These are phyloP conservation scores for Euphrasia confusa DNA, from an alignment of 257 asterid genomes.

Conservation along the genomic window DNA sequence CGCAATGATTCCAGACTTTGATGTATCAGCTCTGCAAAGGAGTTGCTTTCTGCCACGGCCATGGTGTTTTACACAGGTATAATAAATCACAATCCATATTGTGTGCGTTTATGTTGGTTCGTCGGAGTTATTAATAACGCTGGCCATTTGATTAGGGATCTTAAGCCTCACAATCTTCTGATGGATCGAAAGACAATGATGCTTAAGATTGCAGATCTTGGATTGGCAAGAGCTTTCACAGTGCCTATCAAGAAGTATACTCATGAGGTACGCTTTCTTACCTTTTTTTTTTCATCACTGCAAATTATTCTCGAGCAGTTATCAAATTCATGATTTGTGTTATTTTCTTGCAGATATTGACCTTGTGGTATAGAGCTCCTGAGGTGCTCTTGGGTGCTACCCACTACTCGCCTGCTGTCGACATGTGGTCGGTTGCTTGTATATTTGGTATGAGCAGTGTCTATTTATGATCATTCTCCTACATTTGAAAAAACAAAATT, in stretches of 20 bases:
- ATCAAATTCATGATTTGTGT: not conserved
- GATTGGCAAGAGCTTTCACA: slow-evolving; percentile 87
- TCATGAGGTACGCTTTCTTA: slow-evolving; percentile 59
- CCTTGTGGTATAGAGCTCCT: slow-evolving; percentile 99
- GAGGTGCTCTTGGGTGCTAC: slow-evolving; percentile 96
- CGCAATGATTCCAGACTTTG: slow-evolving; percentile 47
- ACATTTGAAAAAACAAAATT: not conserved
- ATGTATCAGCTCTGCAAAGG: slow-evolving; percentile 97
- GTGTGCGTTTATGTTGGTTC: not conserved
- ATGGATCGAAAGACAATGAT: slow-evolving; percentile 91
- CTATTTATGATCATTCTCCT: not conserved
- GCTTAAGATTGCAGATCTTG: slow-evolving; percentile 97
- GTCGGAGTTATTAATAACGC: not conserved
- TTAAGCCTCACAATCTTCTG: slow-evolving; percentile 92
- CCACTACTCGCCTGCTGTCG: slow-evolving; percentile 95
- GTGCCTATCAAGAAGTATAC: slow-evolving; percentile 95
- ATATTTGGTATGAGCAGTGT: slow-evolving; percentile 67
- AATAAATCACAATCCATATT: not conserved
- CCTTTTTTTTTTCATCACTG: not conserved
- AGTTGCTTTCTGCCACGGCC: slow-evolving; percentile 96
- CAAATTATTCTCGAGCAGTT: not conserved
- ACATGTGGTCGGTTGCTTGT: slow-evolving; percentile 97
- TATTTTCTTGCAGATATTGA: slow-evolving; percentile 28
- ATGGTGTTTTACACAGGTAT: slow-evolving; percentile 89
- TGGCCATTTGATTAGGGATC: slow-evolving; percentile 53